Evolutionary conservation across 192 early-diverging fungal genomes (phyloP), one percentile per base, ranked within the genome.

Genomic region (Rhizophagus sp.): DNA sequence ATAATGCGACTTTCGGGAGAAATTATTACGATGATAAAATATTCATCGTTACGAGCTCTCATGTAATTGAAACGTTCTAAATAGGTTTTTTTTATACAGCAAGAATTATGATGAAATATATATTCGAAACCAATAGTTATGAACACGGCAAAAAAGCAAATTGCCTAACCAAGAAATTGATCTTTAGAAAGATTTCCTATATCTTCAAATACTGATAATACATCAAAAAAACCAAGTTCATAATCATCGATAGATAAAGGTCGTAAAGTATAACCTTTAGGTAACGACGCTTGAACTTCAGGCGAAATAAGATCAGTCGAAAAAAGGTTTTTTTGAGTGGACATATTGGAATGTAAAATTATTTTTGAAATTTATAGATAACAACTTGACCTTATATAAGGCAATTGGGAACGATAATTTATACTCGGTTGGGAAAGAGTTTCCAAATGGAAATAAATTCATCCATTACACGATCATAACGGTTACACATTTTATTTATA

Each of bases 21-120:
- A 73, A 93, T 91, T n/a, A 96, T 94, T 22, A 95, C 94, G 64
- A 95, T 90, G 12, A 91, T 93, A 75, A 86, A 94, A 83, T 93
- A 95, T 86, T 94, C 88, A 81, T 96, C 88, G 81, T 89, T 94
- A 80, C 91, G 93, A 9, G 89, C 78, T 84, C 92, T 91, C 57
- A 96, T 78, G 81, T 94, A 95, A 62, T 89, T 76, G 84, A 91
- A 95, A 3, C 93, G 90, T 34, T 91, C 90, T 90, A 79, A 30
- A 49, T 73, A 49, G 36, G 0, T 17, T 52, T 13, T 25, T 5
- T 74, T 27, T 63, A 2, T 5, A 47, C 11, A 47, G 11, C 9
- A 47, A 22, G 19, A 57, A 57, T 57, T 22, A 22, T 57, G 17
- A 22, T 41, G 39, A 41, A 17, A 57, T 5, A 57, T 47, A 19